phyloP scores from a whole-genome alignment of 2,329 filamentous ascomycete species.

The Lecanicillium sp. region DNA sequence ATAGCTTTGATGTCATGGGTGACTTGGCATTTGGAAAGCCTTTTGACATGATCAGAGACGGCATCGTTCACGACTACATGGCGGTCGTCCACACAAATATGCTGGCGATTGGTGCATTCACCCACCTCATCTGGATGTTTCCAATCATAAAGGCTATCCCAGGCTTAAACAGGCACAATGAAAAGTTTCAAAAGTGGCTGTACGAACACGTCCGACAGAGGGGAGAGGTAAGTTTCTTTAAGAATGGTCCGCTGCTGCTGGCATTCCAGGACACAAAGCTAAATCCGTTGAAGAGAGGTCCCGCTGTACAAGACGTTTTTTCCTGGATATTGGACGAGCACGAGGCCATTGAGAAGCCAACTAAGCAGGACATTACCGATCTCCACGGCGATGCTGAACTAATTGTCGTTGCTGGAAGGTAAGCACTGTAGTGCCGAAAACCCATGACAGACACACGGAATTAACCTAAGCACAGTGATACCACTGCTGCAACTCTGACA shows the following conservation, averaged over 20 bases:
- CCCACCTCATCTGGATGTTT: slow-evolving; percentile 16
- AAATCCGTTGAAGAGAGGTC: background rate
- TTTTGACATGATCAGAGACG: slow-evolving; percentile 25
- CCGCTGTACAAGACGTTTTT: slow-evolving; percentile 21
- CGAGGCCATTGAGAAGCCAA: slow-evolving; percentile 11
- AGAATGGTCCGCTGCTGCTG: background rate
- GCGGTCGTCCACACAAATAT: slow-evolving; percentile 16
- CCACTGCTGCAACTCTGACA: slow-evolving; percentile 25
- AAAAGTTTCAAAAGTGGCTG: slow-evolving; percentile 14
- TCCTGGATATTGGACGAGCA: slow-evolving; percentile 22
- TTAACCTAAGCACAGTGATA: slow-evolving; percentile 20
- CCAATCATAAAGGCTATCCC: slow-evolving; percentile 15
- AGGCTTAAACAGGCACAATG: slow-evolving; percentile 13
- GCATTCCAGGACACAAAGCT: background rate
- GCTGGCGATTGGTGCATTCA: slow-evolving; percentile 15
- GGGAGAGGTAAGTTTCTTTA: slow-evolving; percentile 9
- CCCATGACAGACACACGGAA: background rate
- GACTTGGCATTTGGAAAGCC: slow-evolving; percentile 30
- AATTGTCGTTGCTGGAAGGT: slow-evolving; percentile 25
- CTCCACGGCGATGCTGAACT: slow-evolving; percentile 21
- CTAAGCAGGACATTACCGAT: slow-evolving; percentile 15
- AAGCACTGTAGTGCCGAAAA: background rate
- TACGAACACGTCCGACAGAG: slow-evolving; percentile 10
- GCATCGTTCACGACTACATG: slow-evolving; percentile 19
- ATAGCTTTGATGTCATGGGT: slow-evolving; percentile 32